phyloP scores from a whole-genome alignment of 805 yeast genomes.

The Ascoidea rubescens region DNA sequence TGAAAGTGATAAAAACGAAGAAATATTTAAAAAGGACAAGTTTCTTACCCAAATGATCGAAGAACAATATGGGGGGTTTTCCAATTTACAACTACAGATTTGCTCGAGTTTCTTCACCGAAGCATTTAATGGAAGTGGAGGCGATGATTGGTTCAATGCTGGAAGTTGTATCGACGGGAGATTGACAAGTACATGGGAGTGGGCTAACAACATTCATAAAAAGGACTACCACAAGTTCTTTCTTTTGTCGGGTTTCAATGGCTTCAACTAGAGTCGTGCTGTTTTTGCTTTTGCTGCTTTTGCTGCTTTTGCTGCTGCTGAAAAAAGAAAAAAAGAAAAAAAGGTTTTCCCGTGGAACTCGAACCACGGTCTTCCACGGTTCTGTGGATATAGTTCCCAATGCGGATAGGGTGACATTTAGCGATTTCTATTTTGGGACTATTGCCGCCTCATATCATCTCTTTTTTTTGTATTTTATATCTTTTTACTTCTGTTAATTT shows the following conservation, averaged over 20 bases:
- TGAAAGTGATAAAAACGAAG: conserved; percentile 21
- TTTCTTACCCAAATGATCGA: conserved; percentile 34
- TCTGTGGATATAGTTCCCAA: no score
- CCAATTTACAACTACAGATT: conserved; percentile 33
- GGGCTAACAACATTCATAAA: conserved; percentile 57
- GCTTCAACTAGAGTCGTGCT: conserved; percentile 31
- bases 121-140: conserved; percentile 71
- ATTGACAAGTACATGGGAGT: conserved; percentile 71
- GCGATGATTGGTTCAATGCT: conserved; percentile 71
- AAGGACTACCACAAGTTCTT: conserved; percentile 51
- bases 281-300: no score
- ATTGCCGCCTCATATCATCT: no score
- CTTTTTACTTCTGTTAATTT: no score
- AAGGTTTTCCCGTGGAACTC: no score
- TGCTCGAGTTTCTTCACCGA: conserved; percentile 35
- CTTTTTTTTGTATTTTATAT: no score
- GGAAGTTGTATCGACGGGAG: conserved; percentile 81
- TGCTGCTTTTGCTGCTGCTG: no score
- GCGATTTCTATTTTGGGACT: no score
- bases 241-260: conserved; percentile 54
- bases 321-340: no score
- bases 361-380: no score
- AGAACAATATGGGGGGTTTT: conserved; percentile 42
- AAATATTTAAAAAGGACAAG: conserved; percentile 29
- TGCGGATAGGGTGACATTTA: no score